These are phyloP conservation scores for Exophiala phaeomuriformis DNA, from an alignment of 2,329 filamentous ascomycete genomes.

Conservation along the genomic window DNA sequence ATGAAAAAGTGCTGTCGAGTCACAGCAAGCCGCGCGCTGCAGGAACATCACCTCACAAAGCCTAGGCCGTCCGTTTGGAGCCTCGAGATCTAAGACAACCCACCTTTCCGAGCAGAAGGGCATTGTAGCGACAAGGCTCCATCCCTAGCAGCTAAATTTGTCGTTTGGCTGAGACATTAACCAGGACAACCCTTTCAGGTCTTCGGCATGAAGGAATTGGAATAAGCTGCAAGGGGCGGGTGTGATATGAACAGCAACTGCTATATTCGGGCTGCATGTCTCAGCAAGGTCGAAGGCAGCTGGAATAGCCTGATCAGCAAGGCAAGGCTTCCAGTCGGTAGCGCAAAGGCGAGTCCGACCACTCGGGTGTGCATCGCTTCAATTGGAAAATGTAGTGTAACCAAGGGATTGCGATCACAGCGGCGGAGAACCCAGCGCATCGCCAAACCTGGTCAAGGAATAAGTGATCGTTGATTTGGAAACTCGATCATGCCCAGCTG, in stretches of 20 bases:
- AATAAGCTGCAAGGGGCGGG: not conserved
- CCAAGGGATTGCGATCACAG: not conserved
- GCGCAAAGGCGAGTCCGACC: not conserved
- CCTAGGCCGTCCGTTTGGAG: not conserved
- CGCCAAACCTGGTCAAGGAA: not conserved
- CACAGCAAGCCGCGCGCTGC: not conserved
- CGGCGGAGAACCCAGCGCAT: not conserved
- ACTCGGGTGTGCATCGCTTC: not conserved
- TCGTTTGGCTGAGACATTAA: conserved; percentile 10
- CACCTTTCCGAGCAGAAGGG: not conserved
- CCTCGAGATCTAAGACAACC: not conserved
- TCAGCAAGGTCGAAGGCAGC: not conserved
- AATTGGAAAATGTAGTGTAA: not conserved
- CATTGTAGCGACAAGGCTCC: not conserved
- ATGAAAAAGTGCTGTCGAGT: not conserved
- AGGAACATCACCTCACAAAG: not conserved
- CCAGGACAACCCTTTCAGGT: not conserved
- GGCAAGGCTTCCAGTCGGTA: not conserved
- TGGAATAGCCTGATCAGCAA: not conserved
- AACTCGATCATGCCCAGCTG: no score
- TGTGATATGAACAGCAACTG: not conserved
- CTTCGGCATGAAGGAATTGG: not conserved
- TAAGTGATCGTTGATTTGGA: not conserved
- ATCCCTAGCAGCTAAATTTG: not conserved
- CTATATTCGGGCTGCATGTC: not conserved